Conservation (phyloP, 371 early-diverging fungal species). For the Mucor mucedo region DNA sequence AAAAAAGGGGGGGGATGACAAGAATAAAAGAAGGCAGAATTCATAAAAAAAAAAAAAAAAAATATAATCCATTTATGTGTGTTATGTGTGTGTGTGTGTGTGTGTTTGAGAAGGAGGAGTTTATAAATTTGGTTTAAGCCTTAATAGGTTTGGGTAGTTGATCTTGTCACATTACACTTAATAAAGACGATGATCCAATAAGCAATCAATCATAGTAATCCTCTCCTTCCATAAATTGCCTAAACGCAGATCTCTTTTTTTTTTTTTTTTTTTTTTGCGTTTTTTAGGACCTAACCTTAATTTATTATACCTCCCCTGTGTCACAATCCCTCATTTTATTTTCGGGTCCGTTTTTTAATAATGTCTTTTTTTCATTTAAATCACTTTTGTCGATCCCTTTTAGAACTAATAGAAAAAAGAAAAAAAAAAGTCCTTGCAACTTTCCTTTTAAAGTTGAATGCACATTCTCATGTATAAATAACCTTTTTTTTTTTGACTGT, state of each 20-base stretch:
- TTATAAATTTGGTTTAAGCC: constrained; percentile 14
- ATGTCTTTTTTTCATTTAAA: constrained; percentile 14
- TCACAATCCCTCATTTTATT: neutral
- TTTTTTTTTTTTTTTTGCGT: neutral
- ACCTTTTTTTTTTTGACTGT: too few species aligned
- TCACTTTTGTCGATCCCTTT: constrained; percentile 1
- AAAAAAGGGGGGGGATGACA: neutral
- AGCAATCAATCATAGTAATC: constrained; percentile 8
- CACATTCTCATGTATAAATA: too few species aligned
- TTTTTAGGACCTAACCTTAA: neutral
- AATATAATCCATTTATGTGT: constrained; percentile 7
- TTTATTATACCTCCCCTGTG: neutral
- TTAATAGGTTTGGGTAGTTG: constrained; percentile 24
- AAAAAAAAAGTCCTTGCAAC: too few species aligned
- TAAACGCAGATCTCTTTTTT: constrained; percentile 14
- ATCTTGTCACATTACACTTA: constrained; percentile 35
- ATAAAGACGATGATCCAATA: constrained; percentile 29
- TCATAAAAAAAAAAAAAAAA: constrained; percentile 17
- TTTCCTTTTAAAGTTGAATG: too few species aligned
- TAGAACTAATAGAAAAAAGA: too few species aligned
- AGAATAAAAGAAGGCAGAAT: constrained; percentile 14
- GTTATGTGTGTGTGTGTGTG: constrained; percentile 5
- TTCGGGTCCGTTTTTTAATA: constrained; percentile 21
- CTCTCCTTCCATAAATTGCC: constrained; percentile 1
- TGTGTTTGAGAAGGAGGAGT: constrained; percentile 11